phyloP scores from a whole-genome alignment of 208 protist genomes.

The Leishmania aethiopica region DNA sequence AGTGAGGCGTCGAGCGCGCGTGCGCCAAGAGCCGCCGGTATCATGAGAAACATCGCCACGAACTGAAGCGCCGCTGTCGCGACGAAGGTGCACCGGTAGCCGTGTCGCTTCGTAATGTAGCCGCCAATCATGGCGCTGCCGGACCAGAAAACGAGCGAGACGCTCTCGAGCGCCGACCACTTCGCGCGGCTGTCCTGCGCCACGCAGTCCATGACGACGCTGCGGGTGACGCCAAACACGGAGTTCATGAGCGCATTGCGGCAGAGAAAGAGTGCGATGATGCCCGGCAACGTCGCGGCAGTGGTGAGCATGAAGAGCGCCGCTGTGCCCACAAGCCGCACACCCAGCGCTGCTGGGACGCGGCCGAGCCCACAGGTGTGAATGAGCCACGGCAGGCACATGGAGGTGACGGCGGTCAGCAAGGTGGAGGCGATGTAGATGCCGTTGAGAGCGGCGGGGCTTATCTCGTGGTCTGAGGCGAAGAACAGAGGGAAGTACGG shows the following conservation, averaged over 20 bases:
- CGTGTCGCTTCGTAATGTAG: slow-evolving; percentile 37
- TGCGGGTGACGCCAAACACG: slow-evolving; percentile 58
- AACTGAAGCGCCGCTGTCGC: slow-evolving; percentile 59
- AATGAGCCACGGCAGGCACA: slow-evolving; percentile 28
- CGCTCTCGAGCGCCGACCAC: slow-evolving; percentile 75
- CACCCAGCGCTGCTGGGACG: slow-evolving; percentile 33
- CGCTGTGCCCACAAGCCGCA: slow-evolving; percentile 40
- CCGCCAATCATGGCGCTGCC: slow-evolving; percentile 68
- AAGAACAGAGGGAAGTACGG: slow-evolving; percentile 60
- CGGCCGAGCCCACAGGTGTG: slow-evolving; percentile 21
- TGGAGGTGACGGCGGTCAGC: slow-evolving; percentile 30
- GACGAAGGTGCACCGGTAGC: slow-evolving; percentile 52
- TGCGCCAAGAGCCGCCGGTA: slow-evolving; percentile 42
- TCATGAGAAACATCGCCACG: slow-evolving; percentile 30
- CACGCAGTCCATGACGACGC: slow-evolving; percentile 76
- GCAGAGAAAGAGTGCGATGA: slow-evolving; percentile 37
- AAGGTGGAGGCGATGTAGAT: slow-evolving; percentile 40
- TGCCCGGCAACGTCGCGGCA: slow-evolving; percentile 5
- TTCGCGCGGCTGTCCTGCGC: slow-evolving; percentile 38
- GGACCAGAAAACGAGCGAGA: slow-evolving; percentile 65
- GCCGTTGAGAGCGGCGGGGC: slow-evolving; percentile 34
- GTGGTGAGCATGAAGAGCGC: slow-evolving; percentile 32
- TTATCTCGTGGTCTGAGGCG: slow-evolving; percentile 17
- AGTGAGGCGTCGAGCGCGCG: slow-evolving; percentile 12
- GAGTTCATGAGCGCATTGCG: slow-evolving; percentile 75